phyloP scores from a whole-genome alignment of 768 basidiomycete genomes.

The Amylocystis lapponica region DNA sequence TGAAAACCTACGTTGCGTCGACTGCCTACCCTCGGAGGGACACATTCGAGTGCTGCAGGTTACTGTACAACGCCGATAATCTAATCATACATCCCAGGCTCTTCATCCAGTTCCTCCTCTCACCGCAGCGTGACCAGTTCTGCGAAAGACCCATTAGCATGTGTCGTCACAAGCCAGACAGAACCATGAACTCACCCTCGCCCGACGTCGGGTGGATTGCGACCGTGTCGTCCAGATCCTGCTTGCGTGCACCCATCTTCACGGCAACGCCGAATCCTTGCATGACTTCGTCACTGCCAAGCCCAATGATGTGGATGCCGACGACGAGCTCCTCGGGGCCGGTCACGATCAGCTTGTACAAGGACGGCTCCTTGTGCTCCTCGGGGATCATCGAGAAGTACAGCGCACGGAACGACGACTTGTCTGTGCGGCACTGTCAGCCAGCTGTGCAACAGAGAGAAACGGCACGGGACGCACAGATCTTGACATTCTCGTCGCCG shows the following conservation, averaged over 20 bases:
- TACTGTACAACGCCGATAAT: too few species aligned
- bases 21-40: too few species aligned
- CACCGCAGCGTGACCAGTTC: slow-evolving; percentile 55
- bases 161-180: slow-evolving; percentile 8
- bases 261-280: slow-evolving; percentile 98
- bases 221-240: slow-evolving; percentile 81
- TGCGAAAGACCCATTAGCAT: slow-evolving; percentile 22
- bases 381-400: slow-evolving; percentile 92
- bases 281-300: slow-evolving; percentile 88
- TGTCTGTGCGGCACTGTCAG: slow-evolving; percentile 41
- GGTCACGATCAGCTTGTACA: slow-evolving; percentile 85
- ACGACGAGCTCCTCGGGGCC: slow-evolving; percentile 93
- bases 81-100: too few species aligned
- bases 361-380: slow-evolving; percentile 89
- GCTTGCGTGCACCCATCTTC: slow-evolving; percentile 88
- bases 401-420: slow-evolving; percentile 73
- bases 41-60: too few species aligned
- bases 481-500: slow-evolving; percentile 82
- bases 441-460: slow-evolving; percentile 1
- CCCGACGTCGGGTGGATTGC: slow-evolving; percentile 89
- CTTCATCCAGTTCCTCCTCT: too few species aligned
- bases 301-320: slow-evolving; percentile 90
- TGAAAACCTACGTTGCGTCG: too few species aligned
- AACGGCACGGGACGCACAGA: slow-evolving; percentile 55
- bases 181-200: slow-evolving; percentile 50